Conservation (phyloP, 2,329 filamentous ascomycete genomes). For the Calonectria honghensis region DNA sequence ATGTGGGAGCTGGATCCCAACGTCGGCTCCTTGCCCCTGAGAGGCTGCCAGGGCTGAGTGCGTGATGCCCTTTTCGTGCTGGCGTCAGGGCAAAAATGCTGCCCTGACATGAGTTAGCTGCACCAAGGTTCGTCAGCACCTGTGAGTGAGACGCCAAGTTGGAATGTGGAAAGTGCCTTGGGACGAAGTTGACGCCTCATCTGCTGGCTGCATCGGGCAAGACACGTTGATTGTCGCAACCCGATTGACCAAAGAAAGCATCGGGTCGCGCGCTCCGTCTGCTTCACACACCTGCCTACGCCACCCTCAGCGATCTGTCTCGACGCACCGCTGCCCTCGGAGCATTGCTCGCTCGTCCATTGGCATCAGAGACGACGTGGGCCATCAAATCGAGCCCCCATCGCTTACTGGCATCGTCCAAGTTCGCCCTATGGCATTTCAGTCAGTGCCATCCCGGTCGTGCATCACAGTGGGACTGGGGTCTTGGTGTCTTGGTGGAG, state of each 20-base stretch:
- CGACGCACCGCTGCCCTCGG: conserved; percentile 11
- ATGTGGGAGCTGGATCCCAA: conserved; percentile 19
- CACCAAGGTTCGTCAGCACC: not conserved
- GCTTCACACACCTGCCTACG: conserved; percentile 6
- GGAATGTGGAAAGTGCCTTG: conserved; percentile 38
- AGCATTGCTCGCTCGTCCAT: conserved; percentile 9
- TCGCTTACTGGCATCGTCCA: not conserved
- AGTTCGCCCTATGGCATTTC: conserved; percentile 21
- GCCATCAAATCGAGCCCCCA: not conserved
- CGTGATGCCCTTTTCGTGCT: conserved; percentile 29
- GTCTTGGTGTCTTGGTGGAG: conserved; percentile 23
- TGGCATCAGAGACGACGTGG: conserved; percentile 5
- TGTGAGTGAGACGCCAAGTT: conserved; percentile 6
- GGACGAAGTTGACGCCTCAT: conserved; percentile 17
- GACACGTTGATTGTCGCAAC: not conserved
- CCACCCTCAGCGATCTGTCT: conserved; percentile 4
- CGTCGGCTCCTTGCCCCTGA: conserved; percentile 22
- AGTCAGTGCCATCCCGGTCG: conserved; percentile 34
- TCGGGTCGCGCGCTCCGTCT: not conserved
- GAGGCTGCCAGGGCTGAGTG: conserved; percentile 8
- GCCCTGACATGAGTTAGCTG: conserved; percentile 18
- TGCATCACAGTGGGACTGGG: conserved; percentile 30
- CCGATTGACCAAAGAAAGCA: not conserved
- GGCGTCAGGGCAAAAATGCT: conserved; percentile 10
- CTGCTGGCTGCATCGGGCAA: conserved; percentile 15